Base-by-base conservation (phyloP, 106 monocot genomes). In the Acanthochlamys bracteata region DNA sequence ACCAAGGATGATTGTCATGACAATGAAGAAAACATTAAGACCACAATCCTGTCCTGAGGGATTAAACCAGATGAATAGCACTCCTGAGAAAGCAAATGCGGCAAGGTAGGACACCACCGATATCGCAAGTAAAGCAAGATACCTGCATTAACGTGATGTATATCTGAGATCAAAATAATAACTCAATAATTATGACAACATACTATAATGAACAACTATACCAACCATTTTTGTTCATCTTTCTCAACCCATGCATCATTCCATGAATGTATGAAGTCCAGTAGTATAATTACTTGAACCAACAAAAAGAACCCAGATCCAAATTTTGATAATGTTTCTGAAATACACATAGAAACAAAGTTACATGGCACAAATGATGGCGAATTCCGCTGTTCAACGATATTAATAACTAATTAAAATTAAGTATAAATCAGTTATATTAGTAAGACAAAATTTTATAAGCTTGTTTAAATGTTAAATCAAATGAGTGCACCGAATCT, bases 221-320 rank as follows among this genome's bases (percentile, higher is more conserved):
- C 71, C 9, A 22, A 90, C 94, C 89, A 94, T 78, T 86, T 94
- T 55, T 75, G 83, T 65, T 89, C 89, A 73, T 94, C 86, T 77
- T 86, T 94, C 68, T 89, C 94, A 39, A 90, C 86, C 89, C 89
- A 94, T 41, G 89, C 75, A 65, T 94, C 89, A 82, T 94, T 89
- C 94, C 86, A 86, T 51, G 74, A 77, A 24, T 89, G 83, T 53
- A 72, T 71, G 53, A 94, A 94, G 66, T 94, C 89, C 43, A 90
- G 65, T n/a, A 94, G 78, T 40, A 93, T 57, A 53, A 94, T 60
- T 72, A 90, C 86, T 82, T 94, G 94, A 53, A 90, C 89, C 45
- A 90, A 72, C 74, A 94, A 79, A 77, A 94, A 94, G 25, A 90
- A 76, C 16, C 86, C 94, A 53, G 94, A 86, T 0, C 94, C 89